Evolutionary conservation across 2,329 filamentous ascomycete species (phyloP).

Genomic region (Talaromyces funiculosus): DNA sequence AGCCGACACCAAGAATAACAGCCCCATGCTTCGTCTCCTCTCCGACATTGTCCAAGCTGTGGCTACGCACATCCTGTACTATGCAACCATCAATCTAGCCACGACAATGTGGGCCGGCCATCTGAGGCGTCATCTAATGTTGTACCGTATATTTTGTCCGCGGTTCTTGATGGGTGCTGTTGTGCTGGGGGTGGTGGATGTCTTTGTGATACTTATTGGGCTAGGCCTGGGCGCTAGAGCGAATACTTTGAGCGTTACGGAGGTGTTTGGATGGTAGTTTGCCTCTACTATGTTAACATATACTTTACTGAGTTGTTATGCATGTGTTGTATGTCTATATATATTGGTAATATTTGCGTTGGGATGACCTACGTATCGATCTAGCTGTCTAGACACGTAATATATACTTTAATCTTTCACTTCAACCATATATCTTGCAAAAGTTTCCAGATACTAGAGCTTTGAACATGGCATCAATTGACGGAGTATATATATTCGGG

Average conservation of each 20-base stretch:
- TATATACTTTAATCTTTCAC: too few relatives aligned
- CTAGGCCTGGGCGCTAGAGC: constrained; percentile 63
- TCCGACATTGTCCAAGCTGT: constrained; percentile 65
- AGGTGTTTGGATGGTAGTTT: constrained; percentile 74
- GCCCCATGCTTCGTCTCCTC: constrained; percentile 45
- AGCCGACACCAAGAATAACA: neutral
- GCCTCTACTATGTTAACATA: too few relatives aligned
- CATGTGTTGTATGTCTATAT: too few relatives aligned
- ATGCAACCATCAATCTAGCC: constrained; percentile 73
- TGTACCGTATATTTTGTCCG: constrained; percentile 89
- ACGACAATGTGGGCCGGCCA: constrained; percentile 89
- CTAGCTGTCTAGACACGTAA: too few relatives aligned
- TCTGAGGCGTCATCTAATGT: constrained; percentile 86
- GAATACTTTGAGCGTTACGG: constrained; percentile 71
- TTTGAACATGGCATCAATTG: too few relatives aligned
- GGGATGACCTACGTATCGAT: too few relatives aligned
- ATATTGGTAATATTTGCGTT: too few relatives aligned
- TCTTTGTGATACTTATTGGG: constrained; percentile 66
- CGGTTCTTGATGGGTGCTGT: constrained; percentile 77
- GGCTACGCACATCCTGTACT: constrained; percentile 72
- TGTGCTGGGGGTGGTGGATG: constrained; percentile 68
- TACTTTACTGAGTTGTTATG: too few relatives aligned
- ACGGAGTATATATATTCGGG: neutral
- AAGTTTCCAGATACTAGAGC: too few relatives aligned
- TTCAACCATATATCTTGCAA: too few relatives aligned